Evolutionary conservation across 1,284 basidiomycete genomes (phyloP), one percentile per base, ranked within the genome.

Genomic region (Laetiporus sulphureus): DNA sequence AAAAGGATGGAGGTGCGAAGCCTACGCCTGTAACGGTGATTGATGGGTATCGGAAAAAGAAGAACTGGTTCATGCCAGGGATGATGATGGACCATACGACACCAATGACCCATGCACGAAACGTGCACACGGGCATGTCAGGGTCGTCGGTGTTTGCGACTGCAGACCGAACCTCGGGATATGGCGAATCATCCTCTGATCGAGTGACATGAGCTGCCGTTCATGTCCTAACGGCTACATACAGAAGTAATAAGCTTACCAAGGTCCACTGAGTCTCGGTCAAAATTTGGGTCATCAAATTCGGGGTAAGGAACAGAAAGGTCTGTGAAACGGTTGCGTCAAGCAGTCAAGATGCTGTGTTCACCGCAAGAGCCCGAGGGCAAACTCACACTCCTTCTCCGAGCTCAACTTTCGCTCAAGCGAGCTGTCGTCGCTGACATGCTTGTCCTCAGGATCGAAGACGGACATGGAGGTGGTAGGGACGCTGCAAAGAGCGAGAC

Each of bases 101-200:
- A 48, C 86, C 77, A 47, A 80, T 64, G 22, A 72, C 55, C 83
- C 83, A 89, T 21, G 75, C 69, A 18, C 86, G 77, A 48, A 87
- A 53, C 3, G 74, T 86, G 25, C 67, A 69, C 3, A 65, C 68
- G 2, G 80, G 81, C 54, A 85, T 78, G 23, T 62, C 59, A 7
- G 72, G 69, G 55, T 87, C 81, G 51, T 88, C 83, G 2, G 76
- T 79, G 56, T 85, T 83, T 31, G 80, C 75, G 19, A 88, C 85
- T 25, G 82, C 82, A 18, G 83, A 82, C 22, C 86, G 77, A 20
- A 89, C 85, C 56, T 87, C 83, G 5, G 82, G 82, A 56, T 88
- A 89, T 0, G 75, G 77, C 0, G 75, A 79, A 46, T 78, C 75
- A 41, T 75, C 72, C 59, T 76, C 72, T 58, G 45, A n/a, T n/a